Percentiles rank a stretch among this genome's conserved stretches.
phyloP scores from a whole-genome alignment of 2,329 filamentous ascomycete genomes.

The Aspergillus fumigatus region DNA sequence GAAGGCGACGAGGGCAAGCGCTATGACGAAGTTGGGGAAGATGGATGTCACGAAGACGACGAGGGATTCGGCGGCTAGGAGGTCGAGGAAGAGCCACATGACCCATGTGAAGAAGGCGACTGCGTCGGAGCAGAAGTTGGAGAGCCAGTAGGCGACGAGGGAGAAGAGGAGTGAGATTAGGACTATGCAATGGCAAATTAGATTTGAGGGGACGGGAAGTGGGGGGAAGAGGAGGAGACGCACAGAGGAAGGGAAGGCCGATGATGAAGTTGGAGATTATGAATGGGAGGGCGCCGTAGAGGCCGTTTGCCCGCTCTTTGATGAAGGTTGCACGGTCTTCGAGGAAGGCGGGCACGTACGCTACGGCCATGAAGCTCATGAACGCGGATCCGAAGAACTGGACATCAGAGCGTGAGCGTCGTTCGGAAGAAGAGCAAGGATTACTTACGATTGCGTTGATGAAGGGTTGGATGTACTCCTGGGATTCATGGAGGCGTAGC shows the following conservation, averaged over 20 bases:
- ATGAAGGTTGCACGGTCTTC: conserved; percentile 69
- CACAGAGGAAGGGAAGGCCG: conserved; percentile 72
- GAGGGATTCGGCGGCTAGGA: conserved; percentile 75
- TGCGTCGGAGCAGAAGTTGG: conserved; percentile 64
- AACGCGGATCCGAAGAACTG: conserved; percentile 67
- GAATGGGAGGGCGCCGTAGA: conserved; percentile 71
- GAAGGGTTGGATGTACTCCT: conserved; percentile 72
- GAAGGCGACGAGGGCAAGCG: conserved; percentile 75
- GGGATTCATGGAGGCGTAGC: conserved; percentile 64
- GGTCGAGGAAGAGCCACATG: conserved; percentile 80
- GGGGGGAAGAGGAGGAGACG: conserved; percentile 9
- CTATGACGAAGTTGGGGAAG: conserved; percentile 74
- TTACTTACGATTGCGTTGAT: conserved; percentile 67
- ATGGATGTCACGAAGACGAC: conserved; percentile 71
- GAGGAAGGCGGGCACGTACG: conserved; percentile 78
- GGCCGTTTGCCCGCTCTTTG: conserved; percentile 76
- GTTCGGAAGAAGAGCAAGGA: neutral
- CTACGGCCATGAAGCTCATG: conserved; percentile 78
- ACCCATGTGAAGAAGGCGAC: conserved; percentile 71
- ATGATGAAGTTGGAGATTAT: conserved; percentile 76
- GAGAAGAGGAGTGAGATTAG: conserved; percentile 73
- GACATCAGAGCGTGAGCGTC: neutral
- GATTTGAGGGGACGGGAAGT: neutral
- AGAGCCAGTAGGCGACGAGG: conserved; percentile 72
- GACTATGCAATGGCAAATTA: conserved; percentile 39